phyloP scores from a whole-genome alignment of 208 protist species.

The Leishmania gerbilli region DNA sequence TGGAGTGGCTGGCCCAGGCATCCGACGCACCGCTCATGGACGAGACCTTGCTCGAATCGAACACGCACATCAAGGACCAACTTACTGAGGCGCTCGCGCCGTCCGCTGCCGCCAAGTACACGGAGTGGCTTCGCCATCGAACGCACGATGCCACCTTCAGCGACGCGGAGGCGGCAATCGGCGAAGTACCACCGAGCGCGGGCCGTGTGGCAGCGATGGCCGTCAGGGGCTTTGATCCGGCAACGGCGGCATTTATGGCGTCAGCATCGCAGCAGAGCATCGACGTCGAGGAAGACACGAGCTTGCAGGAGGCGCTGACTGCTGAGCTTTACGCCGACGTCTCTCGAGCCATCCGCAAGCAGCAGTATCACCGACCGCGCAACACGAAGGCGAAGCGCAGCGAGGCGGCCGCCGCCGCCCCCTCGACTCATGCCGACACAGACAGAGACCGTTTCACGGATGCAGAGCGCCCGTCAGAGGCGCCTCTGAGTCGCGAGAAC shows the following conservation, averaged over 20 bases:
- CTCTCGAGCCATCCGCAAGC: slow-evolving; percentile 9
- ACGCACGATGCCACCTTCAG: neutral
- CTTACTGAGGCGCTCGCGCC: neutral
- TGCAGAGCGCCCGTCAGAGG: neutral
- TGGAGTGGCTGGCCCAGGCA: slow-evolving; percentile 53
- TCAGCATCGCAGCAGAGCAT: neutral
- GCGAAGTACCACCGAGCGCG: neutral
- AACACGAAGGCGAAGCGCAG: slow-evolving; percentile 5
- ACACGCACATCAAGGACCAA: slow-evolving; percentile 12
- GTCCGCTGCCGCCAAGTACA: neutral
- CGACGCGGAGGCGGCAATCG: neutral
- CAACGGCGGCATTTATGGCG: slow-evolving; percentile 5
- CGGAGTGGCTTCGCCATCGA: neutral
- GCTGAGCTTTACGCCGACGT: slow-evolving; percentile 24
- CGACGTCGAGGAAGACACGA: neutral
- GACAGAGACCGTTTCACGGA: neutral
- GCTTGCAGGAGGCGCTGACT: slow-evolving; percentile 19
- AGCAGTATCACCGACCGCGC: slow-evolving; percentile 5
- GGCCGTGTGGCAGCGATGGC: neutral
- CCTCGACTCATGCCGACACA: neutral
- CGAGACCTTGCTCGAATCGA: slow-evolving; percentile 17
- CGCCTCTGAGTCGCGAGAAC: neutral
- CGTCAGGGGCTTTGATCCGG: neutral
- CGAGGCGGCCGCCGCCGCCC: neutral
- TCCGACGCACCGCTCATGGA: slow-evolving; percentile 51